Base-by-base conservation (phyloP, 345 rosid genomes). In the Eucalyptus pauciflora region DNA sequence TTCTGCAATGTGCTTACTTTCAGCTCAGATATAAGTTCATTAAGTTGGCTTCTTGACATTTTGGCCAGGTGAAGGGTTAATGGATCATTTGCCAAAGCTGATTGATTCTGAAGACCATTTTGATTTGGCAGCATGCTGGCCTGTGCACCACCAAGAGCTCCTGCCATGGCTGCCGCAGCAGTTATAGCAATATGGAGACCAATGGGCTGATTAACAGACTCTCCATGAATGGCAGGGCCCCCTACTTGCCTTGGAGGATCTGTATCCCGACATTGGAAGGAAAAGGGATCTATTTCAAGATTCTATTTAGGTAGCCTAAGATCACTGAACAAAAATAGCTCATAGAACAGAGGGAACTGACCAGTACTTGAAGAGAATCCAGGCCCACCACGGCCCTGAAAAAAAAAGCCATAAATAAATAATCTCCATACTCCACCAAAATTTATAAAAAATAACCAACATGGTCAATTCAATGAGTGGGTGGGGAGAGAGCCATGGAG, bases 351-450 rank as follows among this genome's bases (percentile, higher is more conserved):
- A 89, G 89, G 64, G 90, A 56, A 92, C 95, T 88, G 90, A 96
- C 97, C 95, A 87, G 88, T 46, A 93, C 91, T 91, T 92, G 94
- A 85, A 62, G 94, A 91, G 87, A 94, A 86, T 92, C 96, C 97
- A 92, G 98, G 96, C 90, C 98, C 99, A 90, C 97, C 98, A 91
- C 96, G 98, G 49, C 99, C 98, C 99, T 98, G 93, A 92, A 93
- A 91, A 51, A 51, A 90, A 69, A 89, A 89, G 69, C 51, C 29
- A n/a, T 25, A 37, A 29, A 86, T 33, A 87, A 87, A 67, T 49
- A 86, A 60, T 86, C 56, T 80, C 18, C 85, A 46, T 54, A 80
- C 50, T 52, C 69, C 54, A 33, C 31, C 10, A 64, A 89, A 52
- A 37, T 86, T 33, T 52, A 60, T 45, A 51, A 17, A 50, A n/a